Percentiles rank a stretch among this genome's conserved stretches.
Conservation (phyloP, 495 filamentous ascomycete genomes). For the Trichoderma orchidacearum region DNA sequence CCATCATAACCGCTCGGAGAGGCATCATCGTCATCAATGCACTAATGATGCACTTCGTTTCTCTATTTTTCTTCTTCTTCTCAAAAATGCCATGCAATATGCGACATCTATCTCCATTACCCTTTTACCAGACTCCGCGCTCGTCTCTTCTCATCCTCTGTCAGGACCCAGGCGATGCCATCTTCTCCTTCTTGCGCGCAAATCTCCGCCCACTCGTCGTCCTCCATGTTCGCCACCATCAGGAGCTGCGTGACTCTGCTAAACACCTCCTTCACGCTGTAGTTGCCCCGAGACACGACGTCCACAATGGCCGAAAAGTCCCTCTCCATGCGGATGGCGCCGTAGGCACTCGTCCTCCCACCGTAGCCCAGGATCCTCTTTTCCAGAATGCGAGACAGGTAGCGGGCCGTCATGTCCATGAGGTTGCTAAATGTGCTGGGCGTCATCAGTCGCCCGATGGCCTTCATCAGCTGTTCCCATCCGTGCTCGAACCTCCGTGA, state of each 20-base stretch:
- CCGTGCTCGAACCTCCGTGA: slow-evolving; percentile 60
- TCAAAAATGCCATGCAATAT: background rate
- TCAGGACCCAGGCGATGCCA: slow-evolving; percentile 39
- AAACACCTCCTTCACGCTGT: slow-evolving; percentile 71
- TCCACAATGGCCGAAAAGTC: slow-evolving; percentile 72
- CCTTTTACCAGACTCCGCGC: slow-evolving; percentile 33
- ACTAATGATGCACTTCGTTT: no score
- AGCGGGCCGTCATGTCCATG: slow-evolving; percentile 53
- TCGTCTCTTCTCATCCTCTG: slow-evolving; percentile 36
- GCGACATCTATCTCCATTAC: background rate
- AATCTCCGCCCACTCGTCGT: slow-evolving; percentile 87
- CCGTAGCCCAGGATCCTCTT: slow-evolving; percentile 82
- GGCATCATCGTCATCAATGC: no score
- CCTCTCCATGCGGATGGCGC: slow-evolving; percentile 75
- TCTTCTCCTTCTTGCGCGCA: slow-evolving; percentile 20
- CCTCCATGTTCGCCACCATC: slow-evolving; percentile 90
- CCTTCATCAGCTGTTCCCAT: slow-evolving; percentile 75
- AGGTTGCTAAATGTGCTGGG: slow-evolving; percentile 52
- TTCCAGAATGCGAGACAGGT: slow-evolving; percentile 66
- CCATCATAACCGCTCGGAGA: no score
- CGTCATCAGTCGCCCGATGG: slow-evolving; percentile 77
- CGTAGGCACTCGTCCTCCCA: slow-evolving; percentile 67
- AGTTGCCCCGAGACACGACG: slow-evolving; percentile 62
- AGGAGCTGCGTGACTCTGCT: slow-evolving; percentile 69
- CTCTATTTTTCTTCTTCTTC: no score